Evolutionary conservation across 768 basidiomycete species (phyloP).

Genomic region (Chalciporus chontae): DNA sequence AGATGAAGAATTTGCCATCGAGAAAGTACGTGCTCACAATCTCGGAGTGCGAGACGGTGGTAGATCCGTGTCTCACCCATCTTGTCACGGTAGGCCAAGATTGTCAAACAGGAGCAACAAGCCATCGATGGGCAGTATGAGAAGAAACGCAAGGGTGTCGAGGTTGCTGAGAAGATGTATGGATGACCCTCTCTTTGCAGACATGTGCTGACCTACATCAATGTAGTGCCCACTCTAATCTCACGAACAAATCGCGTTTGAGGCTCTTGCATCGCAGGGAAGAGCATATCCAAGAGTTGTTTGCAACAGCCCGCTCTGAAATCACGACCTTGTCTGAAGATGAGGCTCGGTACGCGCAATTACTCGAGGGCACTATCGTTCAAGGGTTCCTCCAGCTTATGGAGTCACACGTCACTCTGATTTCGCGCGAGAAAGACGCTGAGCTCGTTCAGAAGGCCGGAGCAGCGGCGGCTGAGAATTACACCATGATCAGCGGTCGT

Average conservation of each 20-base stretch:
- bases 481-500: slow-evolving; percentile 75
- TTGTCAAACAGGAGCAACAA: slow-evolving; percentile 93
- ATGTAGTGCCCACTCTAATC: slow-evolving; percentile 84
- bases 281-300: slow-evolving; percentile 88
- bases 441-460: slow-evolving; percentile 60
- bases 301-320: slow-evolving; percentile 63
- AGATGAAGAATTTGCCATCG: slow-evolving; percentile 98
- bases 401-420: slow-evolving; percentile 66
- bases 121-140: slow-evolving; percentile 93
- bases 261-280: slow-evolving; percentile 87
- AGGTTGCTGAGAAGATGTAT: slow-evolving; percentile 96
- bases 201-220: slow-evolving; percentile 2
- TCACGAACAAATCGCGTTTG: slow-evolving; percentile 95
- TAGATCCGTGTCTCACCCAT: background rate
- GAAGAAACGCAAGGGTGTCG: slow-evolving; percentile 92
- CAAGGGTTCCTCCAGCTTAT: slow-evolving; percentile 84
- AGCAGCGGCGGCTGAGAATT: slow-evolving; percentile 58
- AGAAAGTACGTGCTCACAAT: slow-evolving; percentile 61
- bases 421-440: slow-evolving; percentile 65
- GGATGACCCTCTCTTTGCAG: slow-evolving; percentile 17
- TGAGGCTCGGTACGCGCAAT: slow-evolving; percentile 68
- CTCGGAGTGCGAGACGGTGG: background rate
- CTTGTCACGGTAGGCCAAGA: slow-evolving; percentile 66
- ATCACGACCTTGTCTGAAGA: slow-evolving; percentile 62
- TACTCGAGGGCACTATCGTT: slow-evolving; percentile 80